phyloP scores from a whole-genome alignment of 176 grass and related monocot genomes.

The Oryza rufipogon region DNA sequence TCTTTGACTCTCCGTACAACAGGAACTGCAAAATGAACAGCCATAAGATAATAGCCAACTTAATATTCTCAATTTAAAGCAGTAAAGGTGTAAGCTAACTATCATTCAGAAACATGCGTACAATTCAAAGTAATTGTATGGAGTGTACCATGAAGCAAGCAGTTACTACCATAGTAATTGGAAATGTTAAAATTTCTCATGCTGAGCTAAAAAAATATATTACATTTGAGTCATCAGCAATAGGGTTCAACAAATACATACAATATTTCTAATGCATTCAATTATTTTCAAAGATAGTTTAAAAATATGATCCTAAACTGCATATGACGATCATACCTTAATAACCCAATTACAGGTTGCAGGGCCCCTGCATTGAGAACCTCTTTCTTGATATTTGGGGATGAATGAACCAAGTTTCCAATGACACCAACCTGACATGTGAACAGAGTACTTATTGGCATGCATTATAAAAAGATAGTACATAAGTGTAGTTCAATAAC shows the following conservation, averaged over 20 bases:
- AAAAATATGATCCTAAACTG: conserved; percentile 27
- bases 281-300: conserved; percentile 57
- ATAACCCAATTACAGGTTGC: conserved; percentile 92
- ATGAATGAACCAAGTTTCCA: conserved; percentile 99
- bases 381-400: conserved; percentile 99
- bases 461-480: conserved; percentile 24
- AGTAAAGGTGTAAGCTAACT: conserved; percentile 12
- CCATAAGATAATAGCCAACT: conserved; percentile 12
- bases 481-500: conserved; percentile 6
- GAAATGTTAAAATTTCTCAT: conserved; percentile 13
- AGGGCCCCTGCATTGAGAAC: conserved; percentile 93
- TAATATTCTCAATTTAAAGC: conserved; percentile 32
- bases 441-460: conserved; percentile 29
- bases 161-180: not conserved
- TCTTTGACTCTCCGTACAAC: conserved; percentile 97
- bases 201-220: not conserved
- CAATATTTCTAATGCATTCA: conserved; percentile 12
- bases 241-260: conserved; percentile 28
- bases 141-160: not conserved
- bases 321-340: conserved; percentile 67
- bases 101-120: conserved; percentile 21
- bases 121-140: conserved; percentile 34
- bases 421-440: conserved; percentile 90
- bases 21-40: conserved; percentile 62
- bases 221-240: conserved; percentile 6